Percentiles rank a stretch among this genome's conserved stretches.
phyloP scores from a whole-genome alignment of 1,284 basidiomycete genomes.

The Marasmius fiardii region DNA sequence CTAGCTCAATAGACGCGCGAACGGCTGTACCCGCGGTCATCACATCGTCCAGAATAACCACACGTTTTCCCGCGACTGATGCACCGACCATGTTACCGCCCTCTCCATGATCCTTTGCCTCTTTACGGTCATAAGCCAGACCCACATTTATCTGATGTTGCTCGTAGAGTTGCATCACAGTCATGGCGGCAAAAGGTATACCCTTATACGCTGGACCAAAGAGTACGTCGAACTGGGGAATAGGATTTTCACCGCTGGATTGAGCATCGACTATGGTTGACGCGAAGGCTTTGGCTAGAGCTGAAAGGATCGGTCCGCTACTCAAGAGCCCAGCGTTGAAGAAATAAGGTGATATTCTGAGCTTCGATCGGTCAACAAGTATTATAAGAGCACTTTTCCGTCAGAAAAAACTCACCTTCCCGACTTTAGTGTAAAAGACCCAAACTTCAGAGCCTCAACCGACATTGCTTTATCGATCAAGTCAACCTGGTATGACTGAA shows the following conservation, averaged over 20 bases:
- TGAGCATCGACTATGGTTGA: constrained; percentile 60
- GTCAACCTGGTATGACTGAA: constrained; percentile 29
- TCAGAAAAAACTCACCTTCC: constrained; percentile 63
- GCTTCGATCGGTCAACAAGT: neutral
- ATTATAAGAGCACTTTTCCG: neutral
- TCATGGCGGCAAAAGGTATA: constrained; percentile 90
- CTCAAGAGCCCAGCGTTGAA: constrained; percentile 93
- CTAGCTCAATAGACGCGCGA: constrained; percentile 74
- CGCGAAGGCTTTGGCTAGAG: constrained; percentile 87
- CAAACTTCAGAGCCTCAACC: constrained; percentile 81
- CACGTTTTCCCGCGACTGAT: constrained; percentile 72
- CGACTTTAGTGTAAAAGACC: constrained; percentile 90
- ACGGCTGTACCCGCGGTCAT: constrained; percentile 96
- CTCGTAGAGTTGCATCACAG: constrained; percentile 74
- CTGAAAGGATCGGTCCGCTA: constrained; percentile 78
- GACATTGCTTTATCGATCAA: constrained; percentile 44
- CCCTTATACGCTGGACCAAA: constrained; percentile 99
- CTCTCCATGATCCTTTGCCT: constrained; percentile 95
- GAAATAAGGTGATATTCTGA: constrained; percentile 92
- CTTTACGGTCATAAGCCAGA: constrained; percentile 94
- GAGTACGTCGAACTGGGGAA: constrained; percentile 83
- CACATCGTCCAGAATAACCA: constrained; percentile 94
- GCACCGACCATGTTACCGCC: constrained; percentile 93
- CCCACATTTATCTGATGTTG: constrained; percentile 69
- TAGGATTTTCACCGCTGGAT: constrained; percentile 32